Evolutionary conservation across 805 yeast genomes (phyloP), one percentile per base, ranked within the genome.

Genomic region (Starmerella floricola): DNA sequence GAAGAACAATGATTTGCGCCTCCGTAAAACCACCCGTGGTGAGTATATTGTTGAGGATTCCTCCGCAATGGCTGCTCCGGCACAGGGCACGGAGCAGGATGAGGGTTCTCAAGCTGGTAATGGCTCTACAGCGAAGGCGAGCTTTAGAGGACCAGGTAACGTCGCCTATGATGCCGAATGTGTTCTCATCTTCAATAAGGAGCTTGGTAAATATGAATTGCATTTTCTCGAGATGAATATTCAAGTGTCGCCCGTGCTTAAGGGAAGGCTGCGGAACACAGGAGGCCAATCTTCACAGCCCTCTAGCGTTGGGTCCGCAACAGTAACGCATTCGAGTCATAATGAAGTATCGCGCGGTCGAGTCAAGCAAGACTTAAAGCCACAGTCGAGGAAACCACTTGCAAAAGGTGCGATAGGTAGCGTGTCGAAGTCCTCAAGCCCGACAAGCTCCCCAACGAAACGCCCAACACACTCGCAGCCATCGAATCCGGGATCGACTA

Each of bases 121-220:
- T 33, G 13, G 13, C n/a, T n/a, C 31, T 6, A 3, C 20, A 13
- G 21, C 4, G 27, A 17, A 26, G 15, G 47, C 47, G 16, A 32
- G 52, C 17, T 57, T 57, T 37, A 33, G 52, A 3, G 62, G 61
- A 6, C 51, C 53, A 19, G 53, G 48, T 13, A 46, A 53, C 2
- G 40, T 44, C 8, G 48, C 54, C 23, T 54, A 52, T 21, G 61
- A 55, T 15, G 52, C 49, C 42, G 86, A 87, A 8, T 84, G 84
- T 59, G 82, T 93, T 23, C 67, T 85, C 64, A 78, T 85, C 43
- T 79, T 74, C 61, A 88, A 85, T 57, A 83, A 87, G 27, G 71
- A 75, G 16, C 31, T 47, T 3, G 27, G 41, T 4, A 24, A 48
- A 16, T 57, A 52, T 39, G 53, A 58, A 29, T 47, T 58, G 39